Percentiles rank a stretch among this genome's conserved stretches.
phyloP scores from a whole-genome alignment of 1,139 yeast species.

The Chernovozyma sophiae-reginae region DNA sequence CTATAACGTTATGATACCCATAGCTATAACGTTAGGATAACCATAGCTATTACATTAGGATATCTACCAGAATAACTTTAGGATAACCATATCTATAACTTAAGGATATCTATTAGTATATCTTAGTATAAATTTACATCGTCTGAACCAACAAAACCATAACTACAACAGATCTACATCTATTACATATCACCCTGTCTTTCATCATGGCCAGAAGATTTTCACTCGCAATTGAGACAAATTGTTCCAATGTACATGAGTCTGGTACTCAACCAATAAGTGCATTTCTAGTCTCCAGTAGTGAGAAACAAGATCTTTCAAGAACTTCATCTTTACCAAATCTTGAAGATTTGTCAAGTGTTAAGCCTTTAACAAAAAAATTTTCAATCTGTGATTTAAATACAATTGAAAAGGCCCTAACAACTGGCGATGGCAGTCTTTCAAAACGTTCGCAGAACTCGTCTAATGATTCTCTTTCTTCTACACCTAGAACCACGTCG shows the following conservation, averaged over 20 bases:
- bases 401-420: conserved; percentile 14
- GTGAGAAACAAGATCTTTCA: conserved; percentile 1
- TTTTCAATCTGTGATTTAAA: conserved; percentile 24
- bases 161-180: too few relatives aligned
- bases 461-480: conserved; percentile 6
- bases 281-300: conserved; percentile 21
- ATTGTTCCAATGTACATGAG: background rate
- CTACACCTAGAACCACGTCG: conserved; percentile 3
- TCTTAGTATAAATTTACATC: too few relatives aligned
- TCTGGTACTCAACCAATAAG: conserved; percentile 19
- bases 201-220: conserved; percentile 7
- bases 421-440: background rate
- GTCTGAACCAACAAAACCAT: too few relatives aligned
- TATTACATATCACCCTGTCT: too few relatives aligned
- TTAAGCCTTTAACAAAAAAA: conserved; percentile 3
- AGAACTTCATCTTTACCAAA: conserved; percentile 11
- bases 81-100: too few relatives aligned
- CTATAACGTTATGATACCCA: too few relatives aligned
- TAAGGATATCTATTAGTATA: too few relatives aligned
- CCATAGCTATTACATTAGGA: too few relatives aligned
- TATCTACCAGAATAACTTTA: too few relatives aligned
- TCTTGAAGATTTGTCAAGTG: conserved; percentile 3
- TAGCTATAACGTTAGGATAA: too few relatives aligned
- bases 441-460: background rate
- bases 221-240: conserved; percentile 10